These are phyloP conservation scores for Euphorbia peplus DNA, from an alignment of 345 rosid species.

Conservation along the genomic window DNA sequence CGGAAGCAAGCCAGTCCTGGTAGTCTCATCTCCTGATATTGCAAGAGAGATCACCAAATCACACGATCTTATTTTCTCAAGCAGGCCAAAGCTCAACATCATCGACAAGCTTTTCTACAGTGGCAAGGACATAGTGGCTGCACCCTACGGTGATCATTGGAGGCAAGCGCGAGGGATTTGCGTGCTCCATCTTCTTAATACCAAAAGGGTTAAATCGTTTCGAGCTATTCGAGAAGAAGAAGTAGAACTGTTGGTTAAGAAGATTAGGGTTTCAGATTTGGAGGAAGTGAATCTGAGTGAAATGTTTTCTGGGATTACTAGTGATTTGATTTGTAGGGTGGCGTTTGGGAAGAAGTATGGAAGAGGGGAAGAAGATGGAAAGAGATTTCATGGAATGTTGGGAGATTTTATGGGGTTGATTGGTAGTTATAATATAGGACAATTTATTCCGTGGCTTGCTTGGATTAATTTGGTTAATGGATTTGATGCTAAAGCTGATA, in stretches of 20 bases:
- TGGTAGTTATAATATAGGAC: not conserved
- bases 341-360: slow-evolving; percentile 11
- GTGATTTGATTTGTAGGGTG: slow-evolving; percentile 8
- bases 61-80: slow-evolving; percentile 9
- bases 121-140: not conserved
- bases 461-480: slow-evolving; percentile 5
- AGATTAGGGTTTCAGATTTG: not conserved
- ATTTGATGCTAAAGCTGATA: not conserved
- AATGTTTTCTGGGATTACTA: not conserved
- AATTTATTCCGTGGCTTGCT: not conserved
- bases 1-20: slow-evolving; percentile 4
- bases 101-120: slow-evolving; percentile 2
- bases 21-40: slow-evolving; percentile 6
- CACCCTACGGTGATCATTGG: slow-evolving; percentile 13
- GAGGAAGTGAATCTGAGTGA: slow-evolving; percentile 8
- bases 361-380: slow-evolving; percentile 1
- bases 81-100: not conserved
- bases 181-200: slow-evolving; percentile 3
- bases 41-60: slow-evolving; percentile 8
- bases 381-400: not conserved
- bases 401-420: not conserved
- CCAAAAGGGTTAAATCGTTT: slow-evolving; percentile 7
- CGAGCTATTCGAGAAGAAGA: slow-evolving; percentile 9
- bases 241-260: not conserved
- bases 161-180: slow-evolving; percentile 4